Conservation (phyloP, 2,329 filamentous ascomycete species). For the Aspergillus ustus region DNA sequence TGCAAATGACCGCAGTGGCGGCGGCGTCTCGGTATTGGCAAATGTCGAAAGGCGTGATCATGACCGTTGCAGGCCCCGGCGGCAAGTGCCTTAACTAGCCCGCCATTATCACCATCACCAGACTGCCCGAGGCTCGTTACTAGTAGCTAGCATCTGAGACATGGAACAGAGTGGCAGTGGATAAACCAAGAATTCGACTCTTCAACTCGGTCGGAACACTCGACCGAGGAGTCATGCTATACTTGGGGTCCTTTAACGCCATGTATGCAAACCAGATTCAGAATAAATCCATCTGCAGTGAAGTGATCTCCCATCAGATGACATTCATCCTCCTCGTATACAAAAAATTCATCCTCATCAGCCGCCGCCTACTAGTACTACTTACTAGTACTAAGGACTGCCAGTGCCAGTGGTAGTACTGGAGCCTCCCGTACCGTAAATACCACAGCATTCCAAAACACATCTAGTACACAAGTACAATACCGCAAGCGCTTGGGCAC, state of each 20-base stretch:
- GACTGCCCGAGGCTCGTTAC: neutral
- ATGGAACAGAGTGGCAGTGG: neutral
- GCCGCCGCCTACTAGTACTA: neutral
- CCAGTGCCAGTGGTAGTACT: too few species aligned
- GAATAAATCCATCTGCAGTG: neutral
- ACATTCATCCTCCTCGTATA: neutral
- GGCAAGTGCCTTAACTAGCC: neutral
- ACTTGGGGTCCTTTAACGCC: neutral
- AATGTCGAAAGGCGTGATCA: conserved; percentile 13
- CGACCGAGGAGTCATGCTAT: neutral
- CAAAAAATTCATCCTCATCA: neutral
- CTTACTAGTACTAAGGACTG: too few species aligned
- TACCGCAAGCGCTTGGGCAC: conserved; percentile 4
- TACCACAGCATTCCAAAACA: neutral
- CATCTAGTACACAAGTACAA: neutral
- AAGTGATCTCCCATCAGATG: neutral
- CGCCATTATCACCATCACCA: neutral
- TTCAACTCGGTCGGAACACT: neutral
- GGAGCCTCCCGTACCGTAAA: neutral
- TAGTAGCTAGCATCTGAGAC: neutral
- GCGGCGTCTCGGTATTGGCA: neutral
- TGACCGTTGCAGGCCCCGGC: neutral
- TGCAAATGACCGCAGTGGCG: neutral
- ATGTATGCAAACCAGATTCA: neutral
- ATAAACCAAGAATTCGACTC: neutral